Evolutionary conservation across 176 grass and related monocot genomes (phyloP).

Genomic region (Triticum urartu): DNA sequence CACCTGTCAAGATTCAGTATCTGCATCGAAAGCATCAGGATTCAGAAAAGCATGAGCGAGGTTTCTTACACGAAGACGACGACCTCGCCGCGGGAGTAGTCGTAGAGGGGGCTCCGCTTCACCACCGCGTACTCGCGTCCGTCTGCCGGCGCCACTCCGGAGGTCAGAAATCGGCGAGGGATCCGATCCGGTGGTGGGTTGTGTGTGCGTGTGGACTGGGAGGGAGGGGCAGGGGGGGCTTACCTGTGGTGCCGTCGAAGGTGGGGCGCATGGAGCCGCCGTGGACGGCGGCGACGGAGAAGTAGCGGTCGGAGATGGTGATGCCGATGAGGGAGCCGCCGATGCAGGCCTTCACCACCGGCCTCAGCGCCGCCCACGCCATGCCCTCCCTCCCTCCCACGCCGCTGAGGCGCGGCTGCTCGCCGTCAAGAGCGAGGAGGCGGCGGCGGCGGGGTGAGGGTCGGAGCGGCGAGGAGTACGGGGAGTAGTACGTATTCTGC

Average conservation of each 20-base stretch:
- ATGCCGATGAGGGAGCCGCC: constrained; percentile 25
- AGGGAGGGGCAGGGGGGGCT: neutral
- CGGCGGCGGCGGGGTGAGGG: too few relatives aligned
- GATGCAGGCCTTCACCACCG: constrained; percentile 1
- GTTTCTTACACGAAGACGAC: constrained; percentile 51
- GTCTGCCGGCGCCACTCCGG: neutral
- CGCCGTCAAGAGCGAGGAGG: neutral
- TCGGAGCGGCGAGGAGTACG: too few relatives aligned
- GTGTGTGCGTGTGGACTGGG: too few relatives aligned
- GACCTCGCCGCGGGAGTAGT: constrained; percentile 66
- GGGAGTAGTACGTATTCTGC: neutral
- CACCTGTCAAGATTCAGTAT: neutral
- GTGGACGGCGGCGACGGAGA: constrained; percentile 14
- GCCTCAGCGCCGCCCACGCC: constrained; percentile 26
- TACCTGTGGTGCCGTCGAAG: constrained; percentile 24
- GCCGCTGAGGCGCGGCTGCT: too few relatives aligned
- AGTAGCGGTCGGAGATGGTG: constrained; percentile 58
- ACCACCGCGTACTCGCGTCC: constrained; percentile 22
- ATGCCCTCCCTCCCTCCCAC: constrained; percentile 18
- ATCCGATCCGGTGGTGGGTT: neutral
- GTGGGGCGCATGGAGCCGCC: constrained; percentile 78
- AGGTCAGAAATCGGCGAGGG: neutral
- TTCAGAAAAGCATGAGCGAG: neutral
- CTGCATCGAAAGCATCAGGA: neutral
- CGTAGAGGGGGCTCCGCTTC: constrained; percentile 51